Conservation (phyloP, 2,329 filamentous ascomycete species). For the Penicillium concentricum region DNA sequence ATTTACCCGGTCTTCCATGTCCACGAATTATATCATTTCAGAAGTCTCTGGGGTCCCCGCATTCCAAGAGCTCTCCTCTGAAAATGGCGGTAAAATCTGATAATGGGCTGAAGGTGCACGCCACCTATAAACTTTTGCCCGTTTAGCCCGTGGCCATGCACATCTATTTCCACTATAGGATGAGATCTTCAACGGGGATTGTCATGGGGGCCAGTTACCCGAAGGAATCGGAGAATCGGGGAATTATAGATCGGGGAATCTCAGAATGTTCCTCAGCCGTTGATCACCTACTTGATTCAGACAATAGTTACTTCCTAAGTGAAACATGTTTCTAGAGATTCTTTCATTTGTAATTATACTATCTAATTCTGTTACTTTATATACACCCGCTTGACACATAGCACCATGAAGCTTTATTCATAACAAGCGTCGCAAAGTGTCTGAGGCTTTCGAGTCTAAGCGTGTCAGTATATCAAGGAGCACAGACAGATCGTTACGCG, state of each 20-base stretch:
- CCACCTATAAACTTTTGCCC: not conserved
- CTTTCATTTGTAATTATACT: not conserved
- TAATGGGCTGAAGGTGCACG: not conserved
- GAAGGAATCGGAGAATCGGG: not conserved
- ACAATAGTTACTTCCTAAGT: not conserved
- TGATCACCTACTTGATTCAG: not conserved
- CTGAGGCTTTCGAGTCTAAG: conserved; percentile 47
- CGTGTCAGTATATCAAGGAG: conserved; percentile 44
- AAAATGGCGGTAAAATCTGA: not conserved
- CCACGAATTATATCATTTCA: not conserved
- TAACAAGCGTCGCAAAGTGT: conserved; percentile 32
- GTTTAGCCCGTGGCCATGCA: not conserved
- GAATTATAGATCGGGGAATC: not conserved
- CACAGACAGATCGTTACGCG: conserved; percentile 41
- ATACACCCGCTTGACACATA: not conserved
- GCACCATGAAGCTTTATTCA: not conserved
- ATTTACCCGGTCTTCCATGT: not conserved
- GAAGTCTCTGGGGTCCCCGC: not conserved
- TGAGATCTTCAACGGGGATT: not conserved
- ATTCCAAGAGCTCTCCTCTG: not conserved
- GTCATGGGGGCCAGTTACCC: not conserved
- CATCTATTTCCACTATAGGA: not conserved
- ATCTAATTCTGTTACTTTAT: not conserved
- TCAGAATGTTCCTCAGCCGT: not conserved
- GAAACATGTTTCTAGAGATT: not conserved